These are phyloP conservation scores for Gaultheria prostrata DNA, from an alignment of 148 eudicot genomes.

Conservation along the genomic window DNA sequence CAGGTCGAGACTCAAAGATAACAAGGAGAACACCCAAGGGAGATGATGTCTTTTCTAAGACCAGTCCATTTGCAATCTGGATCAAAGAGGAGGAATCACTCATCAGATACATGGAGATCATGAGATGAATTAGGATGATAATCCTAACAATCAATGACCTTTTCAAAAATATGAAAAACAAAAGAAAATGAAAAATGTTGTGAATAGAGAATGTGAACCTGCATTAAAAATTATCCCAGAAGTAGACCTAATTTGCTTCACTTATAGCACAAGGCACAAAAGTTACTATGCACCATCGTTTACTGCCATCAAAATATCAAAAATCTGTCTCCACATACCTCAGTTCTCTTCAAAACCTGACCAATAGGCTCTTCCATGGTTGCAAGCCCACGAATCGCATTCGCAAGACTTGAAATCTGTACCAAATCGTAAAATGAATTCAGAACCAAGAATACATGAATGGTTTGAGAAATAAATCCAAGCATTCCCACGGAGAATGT, in stretches of 20 bases:
- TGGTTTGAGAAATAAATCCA: background rate
- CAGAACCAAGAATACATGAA: constrained; percentile 8
- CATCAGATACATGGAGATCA: constrained; percentile 20
- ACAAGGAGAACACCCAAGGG: constrained; percentile 92
- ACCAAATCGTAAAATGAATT: constrained; percentile 6
- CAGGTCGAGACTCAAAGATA: constrained; percentile 97
- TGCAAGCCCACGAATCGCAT: constrained; percentile 85
- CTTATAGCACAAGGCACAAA: constrained; percentile 1
- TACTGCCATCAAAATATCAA: background rate
- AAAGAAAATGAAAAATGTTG: background rate
- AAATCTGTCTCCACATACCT: constrained; percentile 36
- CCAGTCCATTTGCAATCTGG: constrained; percentile 82
- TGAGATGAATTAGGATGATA: background rate
- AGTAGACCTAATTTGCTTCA: background rate
- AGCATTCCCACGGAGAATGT: background rate
- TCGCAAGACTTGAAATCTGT: constrained; percentile 76
- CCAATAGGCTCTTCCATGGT: constrained; percentile 97
- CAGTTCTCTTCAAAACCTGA: constrained; percentile 67
- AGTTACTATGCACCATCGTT: background rate
- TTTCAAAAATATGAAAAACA: background rate
- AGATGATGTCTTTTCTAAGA: constrained; percentile 81
- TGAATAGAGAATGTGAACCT: background rate
- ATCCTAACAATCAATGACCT: background rate
- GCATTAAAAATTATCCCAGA: background rate
- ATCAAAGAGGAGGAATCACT: constrained; percentile 8